phyloP scores from a whole-genome alignment of 2,329 filamentous ascomycete species.

The Scytalidium lignicola region DNA sequence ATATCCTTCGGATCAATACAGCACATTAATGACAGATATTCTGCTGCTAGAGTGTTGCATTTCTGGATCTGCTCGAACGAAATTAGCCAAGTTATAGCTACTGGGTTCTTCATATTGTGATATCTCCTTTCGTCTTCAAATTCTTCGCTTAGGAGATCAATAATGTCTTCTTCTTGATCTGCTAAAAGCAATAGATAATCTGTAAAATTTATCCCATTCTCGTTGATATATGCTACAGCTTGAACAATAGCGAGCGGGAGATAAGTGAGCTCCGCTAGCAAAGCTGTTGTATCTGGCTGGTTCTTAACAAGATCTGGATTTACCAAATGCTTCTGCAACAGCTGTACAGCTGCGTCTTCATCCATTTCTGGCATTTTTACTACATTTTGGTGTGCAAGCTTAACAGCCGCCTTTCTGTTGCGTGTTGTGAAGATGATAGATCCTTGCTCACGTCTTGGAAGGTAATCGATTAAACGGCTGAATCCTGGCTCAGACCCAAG shows the following conservation, averaged over 20 bases:
- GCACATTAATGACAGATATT: slow-evolving; percentile 34
- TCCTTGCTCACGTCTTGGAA: slow-evolving; percentile 30
- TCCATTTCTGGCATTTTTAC: slow-evolving; percentile 29
- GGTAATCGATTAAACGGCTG: slow-evolving; percentile 22
- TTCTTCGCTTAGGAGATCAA: slow-evolving; percentile 29
- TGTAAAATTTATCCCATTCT: slow-evolving; percentile 16
- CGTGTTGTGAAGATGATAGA: slow-evolving; percentile 34
- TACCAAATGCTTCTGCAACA: slow-evolving; percentile 24
- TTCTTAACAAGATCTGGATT: slow-evolving; percentile 8
- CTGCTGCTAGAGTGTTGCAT: slow-evolving; percentile 25
- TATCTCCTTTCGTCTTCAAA: slow-evolving; percentile 31
- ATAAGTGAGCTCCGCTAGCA: slow-evolving; percentile 30
- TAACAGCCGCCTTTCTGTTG: slow-evolving; percentile 25
- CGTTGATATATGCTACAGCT: slow-evolving; percentile 36
- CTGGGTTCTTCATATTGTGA: slow-evolving; percentile 25
- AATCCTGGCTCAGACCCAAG: slow-evolving; percentile 2
- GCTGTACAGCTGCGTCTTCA: slow-evolving; percentile 19
- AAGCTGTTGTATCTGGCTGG: slow-evolving; percentile 6
- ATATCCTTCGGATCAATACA: slow-evolving; percentile 36
- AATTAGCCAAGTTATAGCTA: slow-evolving; percentile 34
- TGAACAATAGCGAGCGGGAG: slow-evolving; percentile 37
- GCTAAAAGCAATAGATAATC: slow-evolving; percentile 31
- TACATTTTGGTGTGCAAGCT: slow-evolving; percentile 20
- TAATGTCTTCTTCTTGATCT: slow-evolving; percentile 25
- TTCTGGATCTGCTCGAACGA: slow-evolving; percentile 34